Evolutionary conservation across 2,329 filamentous ascomycete genomes (phyloP).

Genomic region (Nemania abortiva): DNA sequence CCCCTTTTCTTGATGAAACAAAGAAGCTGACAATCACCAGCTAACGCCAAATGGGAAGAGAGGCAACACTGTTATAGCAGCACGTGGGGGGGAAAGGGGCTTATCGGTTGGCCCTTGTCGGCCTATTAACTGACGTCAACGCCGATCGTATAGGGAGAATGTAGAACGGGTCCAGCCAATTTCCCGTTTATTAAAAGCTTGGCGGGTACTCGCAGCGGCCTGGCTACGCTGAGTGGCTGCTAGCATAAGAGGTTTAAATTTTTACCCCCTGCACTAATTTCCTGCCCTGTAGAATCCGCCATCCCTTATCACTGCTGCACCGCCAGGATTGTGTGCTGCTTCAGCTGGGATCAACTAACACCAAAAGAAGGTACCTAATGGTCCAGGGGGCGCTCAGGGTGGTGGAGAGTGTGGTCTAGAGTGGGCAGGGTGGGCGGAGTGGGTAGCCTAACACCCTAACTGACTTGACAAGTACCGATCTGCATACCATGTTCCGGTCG

Average conservation of each 20-base stretch:
- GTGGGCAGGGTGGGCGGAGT: slow-evolving; percentile 1
- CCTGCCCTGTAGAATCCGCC: slow-evolving; percentile 6
- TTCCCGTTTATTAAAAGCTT: slow-evolving; percentile 40
- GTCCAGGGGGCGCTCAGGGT: background rate
- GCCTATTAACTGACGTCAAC: slow-evolving; percentile 33
- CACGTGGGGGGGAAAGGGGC: slow-evolving; percentile 41
- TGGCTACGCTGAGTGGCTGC: slow-evolving; percentile 22
- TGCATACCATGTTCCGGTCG: slow-evolving; percentile 29
- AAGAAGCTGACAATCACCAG: slow-evolving; percentile 13
- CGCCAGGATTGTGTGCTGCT: slow-evolving; percentile 10
- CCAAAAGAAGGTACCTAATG: background rate
- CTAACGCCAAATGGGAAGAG: slow-evolving; percentile 11
- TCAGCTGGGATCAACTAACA: slow-evolving; percentile 22
- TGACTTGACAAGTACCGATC: slow-evolving; percentile 35
- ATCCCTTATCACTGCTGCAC: slow-evolving; percentile 23
- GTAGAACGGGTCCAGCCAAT: slow-evolving; percentile 34
- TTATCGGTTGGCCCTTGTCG: slow-evolving; percentile 32
- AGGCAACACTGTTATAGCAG: background rate
- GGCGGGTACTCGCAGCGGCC: slow-evolving; percentile 26
- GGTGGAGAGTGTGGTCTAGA: background rate
- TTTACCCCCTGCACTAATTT: slow-evolving; percentile 30
- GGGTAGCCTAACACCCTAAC: background rate
- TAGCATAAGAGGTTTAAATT: slow-evolving; percentile 22
- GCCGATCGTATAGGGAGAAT: slow-evolving; percentile 17
- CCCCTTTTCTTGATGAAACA: slow-evolving; percentile 27